A percentile compares a stretch with the other conserved stretches of the same genome.
Conservation (phyloP, 2,329 filamentous ascomycete species). For the Talaromyces verruculosus region DNA sequence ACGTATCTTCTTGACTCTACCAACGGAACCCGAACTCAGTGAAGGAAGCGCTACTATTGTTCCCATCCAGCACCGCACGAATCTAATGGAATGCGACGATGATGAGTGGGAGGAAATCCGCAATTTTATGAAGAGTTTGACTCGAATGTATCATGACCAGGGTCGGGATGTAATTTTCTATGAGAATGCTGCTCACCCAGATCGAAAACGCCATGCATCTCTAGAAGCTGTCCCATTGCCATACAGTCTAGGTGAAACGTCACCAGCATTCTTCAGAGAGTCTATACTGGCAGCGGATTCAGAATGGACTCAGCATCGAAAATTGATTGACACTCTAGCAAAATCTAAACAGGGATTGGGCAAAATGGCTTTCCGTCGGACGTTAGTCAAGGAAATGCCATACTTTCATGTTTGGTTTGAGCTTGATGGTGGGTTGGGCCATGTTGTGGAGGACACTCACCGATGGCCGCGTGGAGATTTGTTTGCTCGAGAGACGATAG, state of each 20-base stretch:
- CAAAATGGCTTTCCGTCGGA: slow-evolving; percentile 75
- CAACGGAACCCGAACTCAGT: slow-evolving; percentile 83
- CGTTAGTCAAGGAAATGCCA: slow-evolving; percentile 90
- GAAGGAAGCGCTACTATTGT: slow-evolving; percentile 84
- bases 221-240: slow-evolving; percentile 85
- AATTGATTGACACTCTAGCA: slow-evolving; percentile 80
- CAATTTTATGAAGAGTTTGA: slow-evolving; percentile 98
- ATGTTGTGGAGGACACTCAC: slow-evolving; percentile 82
- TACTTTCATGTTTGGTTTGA: slow-evolving; percentile 98
- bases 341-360: slow-evolving; percentile 65
- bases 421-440: slow-evolving; percentile 86
- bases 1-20: slow-evolving; percentile 80
- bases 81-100: slow-evolving; percentile 95
- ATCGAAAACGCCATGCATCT: slow-evolving; percentile 77
- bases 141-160: slow-evolving; percentile 89
- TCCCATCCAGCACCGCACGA: slow-evolving; percentile 80
- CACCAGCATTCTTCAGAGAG: slow-evolving; percentile 92
- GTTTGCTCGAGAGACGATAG: slow-evolving; percentile 88
- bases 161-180: slow-evolving; percentile 94
- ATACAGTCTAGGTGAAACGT: slow-evolving; percentile 84
- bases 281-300: slow-evolving; percentile 84
- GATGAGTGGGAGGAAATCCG: slow-evolving; percentile 99
- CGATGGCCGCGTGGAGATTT: slow-evolving; percentile 88
- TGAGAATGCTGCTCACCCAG: slow-evolving; percentile 85
- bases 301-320: slow-evolving; percentile 94